phyloP scores from a whole-genome alignment of 805 yeast genomes.

The Pichia ethanolica region DNA sequence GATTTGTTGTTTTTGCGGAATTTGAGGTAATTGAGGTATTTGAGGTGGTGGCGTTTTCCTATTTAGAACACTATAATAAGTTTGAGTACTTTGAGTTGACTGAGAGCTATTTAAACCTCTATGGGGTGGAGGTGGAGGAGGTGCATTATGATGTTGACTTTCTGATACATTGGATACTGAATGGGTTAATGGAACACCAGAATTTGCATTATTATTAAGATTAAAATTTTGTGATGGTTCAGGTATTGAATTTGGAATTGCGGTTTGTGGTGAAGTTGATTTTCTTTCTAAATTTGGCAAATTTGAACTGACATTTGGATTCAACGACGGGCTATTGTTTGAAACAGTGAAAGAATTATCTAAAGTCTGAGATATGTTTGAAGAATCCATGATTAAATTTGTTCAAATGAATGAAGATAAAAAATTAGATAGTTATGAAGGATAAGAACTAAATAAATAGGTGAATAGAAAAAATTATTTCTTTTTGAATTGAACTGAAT shows the following conservation, averaged over 20 bases:
- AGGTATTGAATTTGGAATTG: not conserved
- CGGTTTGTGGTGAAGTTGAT: not conserved
- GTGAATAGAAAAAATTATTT: too few relatives aligned
- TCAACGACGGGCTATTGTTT: not conserved
- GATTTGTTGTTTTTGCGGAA: not conserved
- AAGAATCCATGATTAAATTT: not conserved
- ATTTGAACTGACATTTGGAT: not conserved
- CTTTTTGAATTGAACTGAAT: too few relatives aligned
- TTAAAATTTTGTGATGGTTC: not conserved
- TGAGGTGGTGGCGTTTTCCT: not conserved
- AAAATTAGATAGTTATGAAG: too few relatives aligned
- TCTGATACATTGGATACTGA: too few relatives aligned
- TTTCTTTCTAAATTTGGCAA: not conserved
- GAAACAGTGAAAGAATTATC: not conserved
- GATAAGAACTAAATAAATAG: not conserved
- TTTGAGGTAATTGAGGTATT: not conserved
- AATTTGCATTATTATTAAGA: too few relatives aligned
- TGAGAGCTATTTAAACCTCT: not conserved
- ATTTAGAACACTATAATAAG: too few relatives aligned
- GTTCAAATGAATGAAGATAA: too few relatives aligned
- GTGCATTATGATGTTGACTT: not conserved
- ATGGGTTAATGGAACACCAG: not conserved
- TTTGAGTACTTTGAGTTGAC: not conserved
- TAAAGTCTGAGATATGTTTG: not conserved
- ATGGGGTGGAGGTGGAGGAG: constrained; percentile 6